Percentiles rank a stretch among this genome's conserved stretches.
Evolutionary conservation across 2,329 filamentous ascomycete genomes (phyloP).

Genomic region (Pseudogymnoascus sp.): DNA sequence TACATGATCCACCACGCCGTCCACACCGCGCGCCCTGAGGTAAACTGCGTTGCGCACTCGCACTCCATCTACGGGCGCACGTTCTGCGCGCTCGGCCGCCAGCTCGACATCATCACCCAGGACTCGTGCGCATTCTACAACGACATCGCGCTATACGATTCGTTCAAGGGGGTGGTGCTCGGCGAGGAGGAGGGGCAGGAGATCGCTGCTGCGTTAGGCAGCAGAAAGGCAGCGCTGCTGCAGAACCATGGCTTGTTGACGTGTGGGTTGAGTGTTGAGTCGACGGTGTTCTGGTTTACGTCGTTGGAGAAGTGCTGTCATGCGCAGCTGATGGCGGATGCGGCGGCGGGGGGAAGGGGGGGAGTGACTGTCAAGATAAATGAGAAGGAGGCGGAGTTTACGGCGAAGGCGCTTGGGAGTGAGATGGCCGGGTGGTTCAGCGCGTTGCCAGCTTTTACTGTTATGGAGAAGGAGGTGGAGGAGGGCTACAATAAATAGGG

Average conservation of each 20-base stretch:
- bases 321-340: constrained; percentile 47
- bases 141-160: constrained; percentile 32
- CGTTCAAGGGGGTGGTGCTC: constrained; percentile 47
- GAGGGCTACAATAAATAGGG: constrained; percentile 2
- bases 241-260: constrained; percentile 50
- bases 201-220: constrained; percentile 41
- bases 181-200: constrained; percentile 43
- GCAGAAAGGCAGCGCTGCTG: constrained; percentile 45
- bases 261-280: constrained; percentile 42
- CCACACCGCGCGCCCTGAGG: constrained; percentile 51
- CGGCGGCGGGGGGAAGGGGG: constrained; percentile 54
- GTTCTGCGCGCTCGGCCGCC: constrained; percentile 54
- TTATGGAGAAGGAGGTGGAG: constrained; percentile 50
- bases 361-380: constrained; percentile 58
- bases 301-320: constrained; percentile 43
- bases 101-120: constrained; percentile 52
- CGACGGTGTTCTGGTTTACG: constrained; percentile 48
- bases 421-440: constrained; percentile 60
- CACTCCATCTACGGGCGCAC: constrained; percentile 53
- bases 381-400: constrained; percentile 61
- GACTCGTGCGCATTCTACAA: constrained; percentile 48
- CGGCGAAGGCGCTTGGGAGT: constrained; percentile 57
- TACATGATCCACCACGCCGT: constrained; percentile 56
- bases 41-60: constrained; percentile 51
- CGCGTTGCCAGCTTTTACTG: constrained; percentile 64